phyloP scores from a whole-genome alignment of 306 rosid genomes.

The Vigna nakashimae region DNA sequence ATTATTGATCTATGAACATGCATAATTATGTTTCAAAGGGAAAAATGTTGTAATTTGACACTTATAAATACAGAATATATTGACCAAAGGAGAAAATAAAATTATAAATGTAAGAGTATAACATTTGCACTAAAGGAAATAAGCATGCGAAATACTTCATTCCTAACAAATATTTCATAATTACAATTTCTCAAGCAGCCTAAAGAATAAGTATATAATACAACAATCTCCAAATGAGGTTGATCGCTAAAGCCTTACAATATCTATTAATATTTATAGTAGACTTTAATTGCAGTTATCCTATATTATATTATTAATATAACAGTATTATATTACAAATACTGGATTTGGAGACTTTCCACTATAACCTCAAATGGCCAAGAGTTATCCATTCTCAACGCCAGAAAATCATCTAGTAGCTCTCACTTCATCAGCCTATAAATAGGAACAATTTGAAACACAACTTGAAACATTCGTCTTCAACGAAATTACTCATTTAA shows the following conservation, averaged over 20 bases:
- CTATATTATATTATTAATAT: slow-evolving; percentile 40
- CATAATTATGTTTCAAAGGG: too few relatives aligned
- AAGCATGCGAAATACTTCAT: slow-evolving; percentile 32
- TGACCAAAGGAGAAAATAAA: too few relatives aligned
- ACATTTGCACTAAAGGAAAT: background rate
- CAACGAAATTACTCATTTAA: slow-evolving; percentile 28
- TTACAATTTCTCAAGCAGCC: slow-evolving; percentile 52
- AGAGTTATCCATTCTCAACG: slow-evolving; percentile 47
- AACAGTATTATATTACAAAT: slow-evolving; percentile 64
- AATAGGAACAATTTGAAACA: slow-evolving; percentile 35
- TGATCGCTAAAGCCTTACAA: slow-evolving; percentile 43
- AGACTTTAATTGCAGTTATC: slow-evolving; percentile 48
- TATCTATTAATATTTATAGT: slow-evolving; percentile 50
- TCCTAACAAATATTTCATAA: slow-evolving; percentile 42
- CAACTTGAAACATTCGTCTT: slow-evolving; percentile 18
- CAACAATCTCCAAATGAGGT: slow-evolving; percentile 60
- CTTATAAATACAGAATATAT: too few relatives aligned
- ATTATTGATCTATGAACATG: too few relatives aligned
- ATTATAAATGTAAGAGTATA: too few relatives aligned
- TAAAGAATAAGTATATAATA: slow-evolving; percentile 60
- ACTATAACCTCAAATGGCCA: slow-evolving; percentile 42
- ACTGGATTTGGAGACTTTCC: slow-evolving; percentile 46
- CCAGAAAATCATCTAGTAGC: slow-evolving; percentile 48
- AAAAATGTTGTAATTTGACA: too few relatives aligned
- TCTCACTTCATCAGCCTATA: slow-evolving; percentile 50